Percentiles rank a stretch among this genome's conserved stretches.
Evolutionary conservation across 1,284 basidiomycete species (phyloP).

Genomic region (Coniferiporia weirii): DNA sequence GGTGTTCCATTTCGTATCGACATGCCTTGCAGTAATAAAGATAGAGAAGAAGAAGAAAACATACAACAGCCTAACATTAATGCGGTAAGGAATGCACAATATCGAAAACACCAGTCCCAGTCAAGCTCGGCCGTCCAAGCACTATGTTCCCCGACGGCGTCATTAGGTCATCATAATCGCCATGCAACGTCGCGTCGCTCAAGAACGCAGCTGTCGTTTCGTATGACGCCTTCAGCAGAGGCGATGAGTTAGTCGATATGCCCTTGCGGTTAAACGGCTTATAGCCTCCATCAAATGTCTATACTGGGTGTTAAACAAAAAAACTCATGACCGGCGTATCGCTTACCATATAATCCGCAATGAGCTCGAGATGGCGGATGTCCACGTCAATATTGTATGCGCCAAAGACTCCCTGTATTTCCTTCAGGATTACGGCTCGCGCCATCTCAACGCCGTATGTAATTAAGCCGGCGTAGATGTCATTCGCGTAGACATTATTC

Average conservation of each 20-base stretch:
- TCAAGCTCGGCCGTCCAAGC: conserved; percentile 75
- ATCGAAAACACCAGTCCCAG: conserved; percentile 89
- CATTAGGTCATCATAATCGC: conserved; percentile 90
- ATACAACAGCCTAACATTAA: neutral
- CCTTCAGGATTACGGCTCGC: conserved; percentile 83
- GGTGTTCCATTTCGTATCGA: too few species aligned
- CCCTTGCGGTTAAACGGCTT: conserved; percentile 97
- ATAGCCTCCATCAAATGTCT: conserved; percentile 98
- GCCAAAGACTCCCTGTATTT: conserved; percentile 91
- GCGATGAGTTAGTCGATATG: conserved; percentile 86
- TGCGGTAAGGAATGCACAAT: conserved; percentile 53
- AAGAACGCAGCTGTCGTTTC: conserved; percentile 97
- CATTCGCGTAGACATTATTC: conserved; percentile 88
- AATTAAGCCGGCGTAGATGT: conserved; percentile 88
- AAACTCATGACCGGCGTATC: neutral
- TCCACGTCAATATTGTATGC: conserved; percentile 98
- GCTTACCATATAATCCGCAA: conserved; percentile 97
- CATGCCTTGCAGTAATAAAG: too few species aligned
- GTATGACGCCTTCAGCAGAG: conserved; percentile 94
- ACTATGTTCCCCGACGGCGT: conserved; percentile 92
- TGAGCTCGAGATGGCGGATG: conserved; percentile 90
- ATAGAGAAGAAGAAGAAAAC: too few species aligned
- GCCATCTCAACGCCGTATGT: conserved; percentile 99
- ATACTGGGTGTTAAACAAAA: conserved; percentile 7
- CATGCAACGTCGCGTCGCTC: conserved; percentile 89